Conservation (phyloP, 352 stramenopile genomes). For the Phytopythium kandeliae region DNA sequence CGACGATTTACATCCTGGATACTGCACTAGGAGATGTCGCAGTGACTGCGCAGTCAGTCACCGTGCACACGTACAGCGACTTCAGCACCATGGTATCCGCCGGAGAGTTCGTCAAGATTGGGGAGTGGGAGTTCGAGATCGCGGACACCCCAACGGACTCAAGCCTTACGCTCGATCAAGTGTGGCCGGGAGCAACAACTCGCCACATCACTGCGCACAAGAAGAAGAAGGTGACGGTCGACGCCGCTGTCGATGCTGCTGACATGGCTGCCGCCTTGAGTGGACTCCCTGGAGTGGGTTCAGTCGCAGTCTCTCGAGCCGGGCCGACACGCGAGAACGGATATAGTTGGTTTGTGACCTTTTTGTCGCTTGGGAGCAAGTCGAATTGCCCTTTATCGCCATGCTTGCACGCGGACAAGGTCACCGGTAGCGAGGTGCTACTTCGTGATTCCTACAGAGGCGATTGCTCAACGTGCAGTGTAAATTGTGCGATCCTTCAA, state of each 20-base stretch:
- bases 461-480: slow-evolving; percentile 34
- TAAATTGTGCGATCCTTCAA: slow-evolving; percentile 25
- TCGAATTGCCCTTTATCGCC: slow-evolving; percentile 48
- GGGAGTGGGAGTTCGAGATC: slow-evolving; percentile 38
- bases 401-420: slow-evolving; percentile 51
- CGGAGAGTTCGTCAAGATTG: slow-evolving; percentile 59
- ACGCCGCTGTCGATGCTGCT: slow-evolving; percentile 37
- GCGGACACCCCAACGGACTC: slow-evolving; percentile 21
- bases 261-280: slow-evolving; percentile 43
- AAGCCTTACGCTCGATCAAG: slow-evolving; percentile 23
- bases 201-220: slow-evolving; percentile 58
- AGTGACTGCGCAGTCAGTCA: slow-evolving; percentile 24
- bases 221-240: slow-evolving; percentile 60
- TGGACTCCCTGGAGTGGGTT: slow-evolving; percentile 43
- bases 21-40: slow-evolving; percentile 61
- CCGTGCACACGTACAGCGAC: slow-evolving; percentile 37
- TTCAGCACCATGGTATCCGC: slow-evolving; percentile 26
- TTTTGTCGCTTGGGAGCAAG: slow-evolving; percentile 49
- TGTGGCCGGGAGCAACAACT: slow-evolving; percentile 28
- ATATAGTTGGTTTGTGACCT: slow-evolving; percentile 66
- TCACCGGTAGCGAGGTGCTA: slow-evolving; percentile 20
- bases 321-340: slow-evolving; percentile 51
- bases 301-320: slow-evolving; percentile 46
- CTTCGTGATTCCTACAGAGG: slow-evolving; percentile 43
- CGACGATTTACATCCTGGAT: slow-evolving; percentile 40